Evolutionary conservation across 805 yeast genomes (phyloP), one percentile per base, ranked within the genome.

Genomic region (Cyberlindnera sargentensis): DNA sequence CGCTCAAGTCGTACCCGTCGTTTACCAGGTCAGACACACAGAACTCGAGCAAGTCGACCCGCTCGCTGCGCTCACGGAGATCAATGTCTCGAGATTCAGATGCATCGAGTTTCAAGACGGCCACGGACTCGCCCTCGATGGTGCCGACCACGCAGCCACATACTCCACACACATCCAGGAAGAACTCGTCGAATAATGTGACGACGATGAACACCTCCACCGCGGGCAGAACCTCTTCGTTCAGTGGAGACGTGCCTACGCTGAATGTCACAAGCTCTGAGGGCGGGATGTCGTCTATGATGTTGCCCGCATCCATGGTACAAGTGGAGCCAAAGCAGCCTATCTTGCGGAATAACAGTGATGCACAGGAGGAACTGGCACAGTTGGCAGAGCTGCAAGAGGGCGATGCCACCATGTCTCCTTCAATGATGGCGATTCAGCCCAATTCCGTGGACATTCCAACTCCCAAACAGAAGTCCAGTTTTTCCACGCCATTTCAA

Each of bases 291-390:
- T 48, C 58, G 11, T 40, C 5, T 57, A 59, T 26, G 50, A 61
- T 4, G 44, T 63, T 80, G 43, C 87, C 88, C 15, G 79, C 84
- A 15, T 78, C 85, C 33, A 80, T 84, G 89, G 67, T 75, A 31
- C 80, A 76, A 49, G 67, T 79, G 46, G 84, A 75, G 52, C 91
- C 93, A 20, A 82, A 78, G 53, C 79, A 80, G 42, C 90, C 93
- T 3, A 84, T 84, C 46, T 69, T 84, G 52, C 70, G 80, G 50
- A 69, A 72, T 49, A 70, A 71, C 40, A 70, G 68, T 51, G 60
- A 54, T 31, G 59, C 56, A 4, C 46, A 42, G 20, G 56, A 52
- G 4, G 54, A 52, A 23, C 36, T 50, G 15, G 31, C 37, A 46
- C 34, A 47, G 47, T 34, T 40, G n/a, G 36, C 41, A 8, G 46